Percentiles rank a stretch among this genome's conserved stretches.
Evolutionary conservation across 768 basidiomycete species (phyloP).

Genomic region (Hypholoma fasciculare): DNA sequence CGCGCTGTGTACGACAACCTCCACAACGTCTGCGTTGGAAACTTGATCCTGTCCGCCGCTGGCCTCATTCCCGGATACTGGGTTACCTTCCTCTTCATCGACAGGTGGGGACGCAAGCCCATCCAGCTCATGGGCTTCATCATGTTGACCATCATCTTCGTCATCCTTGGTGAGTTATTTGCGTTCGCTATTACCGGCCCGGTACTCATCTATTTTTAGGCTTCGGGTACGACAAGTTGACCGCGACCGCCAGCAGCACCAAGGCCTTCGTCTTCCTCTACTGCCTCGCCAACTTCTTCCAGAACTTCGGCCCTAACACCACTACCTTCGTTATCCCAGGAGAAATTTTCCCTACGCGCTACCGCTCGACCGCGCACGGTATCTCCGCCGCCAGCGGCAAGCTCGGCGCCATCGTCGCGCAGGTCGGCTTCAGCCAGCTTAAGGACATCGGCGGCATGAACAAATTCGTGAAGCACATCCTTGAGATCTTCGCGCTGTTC

Average conservation of each 20-base stretch:
- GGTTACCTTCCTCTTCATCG: constrained; percentile 64
- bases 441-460: constrained; percentile 68
- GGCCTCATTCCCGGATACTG: constrained; percentile 87
- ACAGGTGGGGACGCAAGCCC: constrained; percentile 79
- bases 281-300: constrained; percentile 88
- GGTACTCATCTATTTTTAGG: constrained; percentile 36
- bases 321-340: constrained; percentile 84
- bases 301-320: constrained; percentile 83
- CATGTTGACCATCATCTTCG: constrained; percentile 63
- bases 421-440: constrained; percentile 73
- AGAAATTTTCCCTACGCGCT: constrained; percentile 86
- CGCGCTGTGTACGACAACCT: constrained; percentile 55
- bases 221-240: constrained; percentile 65
- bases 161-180: constrained; percentile 56
- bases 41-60: constrained; percentile 72
- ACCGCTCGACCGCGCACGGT: constrained; percentile 83
- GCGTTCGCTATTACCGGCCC: constrained; percentile 17
- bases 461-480: constrained; percentile 64
- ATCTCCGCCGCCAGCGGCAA: constrained; percentile 85
- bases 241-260: constrained; percentile 33
- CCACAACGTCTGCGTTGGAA: constrained; percentile 68
- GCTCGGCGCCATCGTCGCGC: constrained; percentile 78
- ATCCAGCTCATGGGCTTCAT: constrained; percentile 81
- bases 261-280: constrained; percentile 82
- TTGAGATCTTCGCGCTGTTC: constrained; percentile 83